These are phyloP conservation scores for Isoetes engelmannii DNA, from an alignment of 83 land plant species.

Conservation along the genomic window DNA sequence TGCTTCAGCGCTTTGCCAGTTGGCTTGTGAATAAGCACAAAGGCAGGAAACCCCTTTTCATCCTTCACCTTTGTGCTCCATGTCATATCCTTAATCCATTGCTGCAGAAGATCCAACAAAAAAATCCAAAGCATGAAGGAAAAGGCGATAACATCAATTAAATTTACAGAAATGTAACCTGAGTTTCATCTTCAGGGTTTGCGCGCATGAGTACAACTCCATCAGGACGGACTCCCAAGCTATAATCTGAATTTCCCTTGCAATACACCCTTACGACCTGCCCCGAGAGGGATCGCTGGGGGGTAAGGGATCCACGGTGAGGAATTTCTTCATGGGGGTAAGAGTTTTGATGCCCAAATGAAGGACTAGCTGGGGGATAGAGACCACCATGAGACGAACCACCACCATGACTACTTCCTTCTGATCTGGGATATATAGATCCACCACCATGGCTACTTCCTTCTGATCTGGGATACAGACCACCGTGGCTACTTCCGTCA, in stretches of 20 bases:
- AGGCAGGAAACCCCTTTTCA: constrained; percentile 32
- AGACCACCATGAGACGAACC: not conserved
- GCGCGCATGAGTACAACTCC: not conserved
- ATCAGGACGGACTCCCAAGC: too few species aligned
- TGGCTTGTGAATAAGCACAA: constrained; percentile 34
- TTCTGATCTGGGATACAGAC: not conserved
- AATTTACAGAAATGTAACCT: not conserved
- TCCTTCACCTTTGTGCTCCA: constrained; percentile 25
- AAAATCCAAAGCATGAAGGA: not conserved
- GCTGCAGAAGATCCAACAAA: constrained; percentile 3
- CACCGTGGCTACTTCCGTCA: not conserved
- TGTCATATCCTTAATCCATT: constrained; percentile 30
- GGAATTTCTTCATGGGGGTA: not conserved
- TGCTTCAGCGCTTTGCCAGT: constrained; percentile 35
- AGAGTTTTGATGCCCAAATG: not conserved
- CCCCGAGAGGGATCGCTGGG: too few species aligned
- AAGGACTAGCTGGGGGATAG: not conserved
- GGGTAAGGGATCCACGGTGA: too few species aligned
- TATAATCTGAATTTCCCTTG: too few species aligned
- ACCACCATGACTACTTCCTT: not conserved
- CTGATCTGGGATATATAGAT: not conserved
- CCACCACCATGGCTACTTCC: not conserved
- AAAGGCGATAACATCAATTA: not conserved
- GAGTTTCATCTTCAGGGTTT: not conserved
- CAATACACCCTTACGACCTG: too few species aligned